Evolutionary conservation across 345 rosid genomes (phyloP), one percentile per base, ranked within the genome.

Genomic region (Hirschfeldia incana): DNA sequence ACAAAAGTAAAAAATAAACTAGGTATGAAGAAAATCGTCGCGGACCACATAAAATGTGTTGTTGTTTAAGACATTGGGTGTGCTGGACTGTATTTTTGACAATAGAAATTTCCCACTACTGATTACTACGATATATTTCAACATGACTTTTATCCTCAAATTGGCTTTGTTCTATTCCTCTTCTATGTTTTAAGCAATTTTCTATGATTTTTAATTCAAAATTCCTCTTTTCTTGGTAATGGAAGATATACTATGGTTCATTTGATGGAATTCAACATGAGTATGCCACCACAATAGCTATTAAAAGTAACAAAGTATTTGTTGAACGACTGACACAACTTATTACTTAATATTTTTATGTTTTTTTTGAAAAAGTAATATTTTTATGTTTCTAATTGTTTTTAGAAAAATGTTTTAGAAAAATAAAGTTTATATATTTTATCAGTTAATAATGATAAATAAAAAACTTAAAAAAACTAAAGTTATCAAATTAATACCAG

Each of bases 21-120:
- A n/a, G 1, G 36, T 58, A 67, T 44, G 73, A 76, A 68, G 55
- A 75, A 76, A 76, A 39, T 67, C 33, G n/a, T 29, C 59, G 73
- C 67, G 46, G 60, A 30, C 59, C 32, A 76, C 34, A 75, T 4
- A 16, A 58, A 10, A 36, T 57, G 16, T 67, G 58, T 26, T 63
- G 13, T 49, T 21, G 21, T 21, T 21, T 21, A 21, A 46, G 15
- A 7, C 28, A 6, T 6, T 39, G 32, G 9, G 63, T 58, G 29
- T 21, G 63, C 63, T 58, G 27, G 15, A 16, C 49, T 27, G 65
- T 75, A 21, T 21, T 21, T 21, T 21, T 21, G 21, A 21, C 21
- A 21, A 21, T 21, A 21, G 21, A 21, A 21, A 21, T 21, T 21
- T 21, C 21, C 21, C 21, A 21, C 21, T 21, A 21, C 21, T 21